Conservation (phyloP, 352 stramenopile genomes). For the Globisporangium canariense region DNA sequence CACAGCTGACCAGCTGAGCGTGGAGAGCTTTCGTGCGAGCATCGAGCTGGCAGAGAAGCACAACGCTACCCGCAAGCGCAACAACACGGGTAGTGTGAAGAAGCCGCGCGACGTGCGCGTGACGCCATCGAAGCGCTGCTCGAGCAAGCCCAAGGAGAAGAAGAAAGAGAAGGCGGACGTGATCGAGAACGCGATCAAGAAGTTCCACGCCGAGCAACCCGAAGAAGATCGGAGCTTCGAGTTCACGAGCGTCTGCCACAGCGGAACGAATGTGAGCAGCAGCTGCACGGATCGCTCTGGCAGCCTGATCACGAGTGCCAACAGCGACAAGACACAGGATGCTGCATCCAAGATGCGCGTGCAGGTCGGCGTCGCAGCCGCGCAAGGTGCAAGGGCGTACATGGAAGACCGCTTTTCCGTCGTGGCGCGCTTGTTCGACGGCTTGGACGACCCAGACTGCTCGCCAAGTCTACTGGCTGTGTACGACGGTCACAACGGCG, state of each 20-base stretch:
- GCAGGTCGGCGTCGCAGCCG: constrained; percentile 42
- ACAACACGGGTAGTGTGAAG: constrained; percentile 21
- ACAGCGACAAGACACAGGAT: constrained; percentile 15
- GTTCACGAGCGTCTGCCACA: constrained; percentile 48
- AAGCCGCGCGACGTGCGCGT: constrained; percentile 24
- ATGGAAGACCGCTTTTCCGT: constrained; percentile 82
- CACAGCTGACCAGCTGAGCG: constrained; percentile 17
- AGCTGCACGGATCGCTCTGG: constrained; percentile 8
- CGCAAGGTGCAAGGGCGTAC: constrained; percentile 67
- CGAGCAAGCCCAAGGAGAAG: constrained; percentile 42
- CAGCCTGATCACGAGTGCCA: constrained; percentile 12
- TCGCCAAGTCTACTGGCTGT: constrained; percentile 59
- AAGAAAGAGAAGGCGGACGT: constrained; percentile 59
- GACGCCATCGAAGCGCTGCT: constrained; percentile 46
- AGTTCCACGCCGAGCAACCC: constrained; percentile 32
- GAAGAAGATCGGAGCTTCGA: constrained; percentile 32
- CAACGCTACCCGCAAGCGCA: constrained; percentile 16
- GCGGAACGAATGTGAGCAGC: neutral
- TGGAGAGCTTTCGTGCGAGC: constrained; percentile 19
- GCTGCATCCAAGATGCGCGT: constrained; percentile 32
- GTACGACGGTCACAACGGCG: constrained; percentile 77
- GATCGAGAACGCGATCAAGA: constrained; percentile 56
- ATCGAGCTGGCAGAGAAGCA: constrained; percentile 20
- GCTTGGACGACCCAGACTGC: constrained; percentile 31
- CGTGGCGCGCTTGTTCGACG: constrained; percentile 52